Percentiles rank a stretch among this genome's conserved stretches.
Evolutionary conservation across 148 eudicot species (phyloP).

Genomic region (Drosera capensis): DNA sequence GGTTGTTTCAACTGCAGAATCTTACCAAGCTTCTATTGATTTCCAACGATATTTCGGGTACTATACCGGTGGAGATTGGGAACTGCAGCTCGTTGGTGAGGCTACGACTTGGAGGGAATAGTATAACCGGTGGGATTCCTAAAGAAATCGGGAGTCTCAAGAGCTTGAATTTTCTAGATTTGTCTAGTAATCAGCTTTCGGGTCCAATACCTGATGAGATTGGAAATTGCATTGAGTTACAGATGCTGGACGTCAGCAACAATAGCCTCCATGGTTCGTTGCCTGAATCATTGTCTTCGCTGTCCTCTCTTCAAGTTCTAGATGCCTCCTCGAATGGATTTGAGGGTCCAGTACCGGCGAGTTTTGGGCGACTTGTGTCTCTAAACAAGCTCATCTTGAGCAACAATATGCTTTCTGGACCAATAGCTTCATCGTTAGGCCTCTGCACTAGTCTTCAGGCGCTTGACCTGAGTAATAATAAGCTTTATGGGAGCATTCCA

Average conservation of each 20-base stretch:
- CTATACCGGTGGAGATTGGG: conserved; percentile 66
- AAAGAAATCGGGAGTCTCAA: conserved; percentile 48
- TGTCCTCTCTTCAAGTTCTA: conserved; percentile 45
- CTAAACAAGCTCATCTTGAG: conserved; percentile 39
- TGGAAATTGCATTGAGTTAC: conserved; percentile 43
- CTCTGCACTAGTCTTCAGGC: conserved; percentile 50
- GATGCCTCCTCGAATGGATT: conserved; percentile 60
- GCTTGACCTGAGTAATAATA: conserved; percentile 64
- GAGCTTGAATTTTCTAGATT: conserved; percentile 55
- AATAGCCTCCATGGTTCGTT: conserved; percentile 47
- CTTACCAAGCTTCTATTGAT: conserved; percentile 62
- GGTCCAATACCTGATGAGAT: conserved; percentile 58
- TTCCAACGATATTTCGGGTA: conserved; percentile 60
- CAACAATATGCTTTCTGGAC: conserved; percentile 43
- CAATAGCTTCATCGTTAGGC: conserved; percentile 48
- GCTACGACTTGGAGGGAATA: conserved; percentile 47
- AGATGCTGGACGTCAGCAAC: conserved; percentile 65
- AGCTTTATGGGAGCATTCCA: conserved; percentile 42
- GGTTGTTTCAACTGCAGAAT: conserved; percentile 51
- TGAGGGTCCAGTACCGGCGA: conserved; percentile 38
- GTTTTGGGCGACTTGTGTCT: conserved; percentile 36
- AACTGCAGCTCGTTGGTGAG: conserved; percentile 43
- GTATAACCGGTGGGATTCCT: conserved; percentile 54
- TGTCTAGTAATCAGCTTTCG: conserved; percentile 42
- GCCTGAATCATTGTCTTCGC: conserved; percentile 41